Percentiles rank a stretch among this genome's conserved stretches.
These are phyloP conservation scores for Phialocephala subalpina DNA, from an alignment of 2,329 filamentous ascomycete species.

Conservation along the genomic window DNA sequence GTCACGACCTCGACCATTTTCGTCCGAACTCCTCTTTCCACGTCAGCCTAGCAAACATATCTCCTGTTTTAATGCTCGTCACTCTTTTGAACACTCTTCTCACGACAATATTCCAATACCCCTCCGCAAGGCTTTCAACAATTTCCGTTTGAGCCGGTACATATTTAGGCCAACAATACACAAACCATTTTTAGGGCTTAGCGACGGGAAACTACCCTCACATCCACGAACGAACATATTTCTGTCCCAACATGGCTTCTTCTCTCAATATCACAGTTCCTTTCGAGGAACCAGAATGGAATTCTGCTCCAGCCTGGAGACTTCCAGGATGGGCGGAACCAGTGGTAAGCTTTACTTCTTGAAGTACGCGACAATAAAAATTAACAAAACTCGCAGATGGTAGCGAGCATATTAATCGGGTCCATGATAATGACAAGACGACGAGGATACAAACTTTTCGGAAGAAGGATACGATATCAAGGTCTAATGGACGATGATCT, in stretches of 20 bases:
- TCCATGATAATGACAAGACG: constrained; percentile 44
- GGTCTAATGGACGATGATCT: constrained; percentile 38
- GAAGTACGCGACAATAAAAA: not conserved
- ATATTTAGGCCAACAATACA: not conserved
- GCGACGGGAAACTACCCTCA: not conserved
- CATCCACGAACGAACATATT: not conserved
- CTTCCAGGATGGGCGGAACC: constrained; percentile 45
- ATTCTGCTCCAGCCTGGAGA: constrained; percentile 43
- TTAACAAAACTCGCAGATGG: constrained; percentile 39
- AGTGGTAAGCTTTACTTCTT: constrained; percentile 34
- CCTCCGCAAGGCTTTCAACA: not conserved
- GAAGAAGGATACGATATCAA: constrained; percentile 24
- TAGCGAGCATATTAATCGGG: constrained; percentile 43
- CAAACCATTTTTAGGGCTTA: not conserved
- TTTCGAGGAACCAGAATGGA: constrained; percentile 43
- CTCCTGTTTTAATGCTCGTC: not conserved
- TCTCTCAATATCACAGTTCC: constrained; percentile 35
- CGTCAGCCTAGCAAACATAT: not conserved
- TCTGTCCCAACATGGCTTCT: not conserved
- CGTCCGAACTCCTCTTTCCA: not conserved
- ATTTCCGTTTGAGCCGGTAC: not conserved
- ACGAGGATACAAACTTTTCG: constrained; percentile 38
- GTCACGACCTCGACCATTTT: no score
- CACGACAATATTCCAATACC: not conserved
- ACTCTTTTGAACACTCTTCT: not conserved